Conservation (phyloP, 2,329 filamentous ascomycete genomes). For the Diaporthe helianthi region DNA sequence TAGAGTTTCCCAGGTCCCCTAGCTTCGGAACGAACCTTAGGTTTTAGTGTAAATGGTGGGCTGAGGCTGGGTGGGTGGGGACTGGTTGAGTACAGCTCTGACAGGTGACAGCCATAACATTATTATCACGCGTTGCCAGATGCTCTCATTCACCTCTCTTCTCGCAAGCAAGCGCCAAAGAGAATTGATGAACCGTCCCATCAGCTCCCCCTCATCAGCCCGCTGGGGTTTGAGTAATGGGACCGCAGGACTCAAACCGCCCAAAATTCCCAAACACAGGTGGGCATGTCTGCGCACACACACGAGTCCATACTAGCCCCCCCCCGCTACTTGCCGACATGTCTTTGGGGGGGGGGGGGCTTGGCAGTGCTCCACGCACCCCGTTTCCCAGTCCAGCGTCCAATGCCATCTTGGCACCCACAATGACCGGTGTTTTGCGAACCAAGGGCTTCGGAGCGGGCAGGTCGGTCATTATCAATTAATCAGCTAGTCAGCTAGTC, state of each 20-base stretch:
- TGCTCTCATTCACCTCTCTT: neutral
- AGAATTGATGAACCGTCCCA: no score
- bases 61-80: neutral
- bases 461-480: neutral
- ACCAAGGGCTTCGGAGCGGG: neutral
- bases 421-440: neutral
- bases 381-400: neutral
- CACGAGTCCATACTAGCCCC: neutral
- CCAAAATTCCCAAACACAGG: no score
- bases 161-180: no score
- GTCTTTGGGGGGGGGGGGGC: constrained; percentile 12
- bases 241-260: neutral
- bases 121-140: neutral
- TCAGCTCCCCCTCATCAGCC: no score
- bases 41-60: neutral
- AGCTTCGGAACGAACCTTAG: constrained; percentile 23
- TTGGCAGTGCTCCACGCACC: constrained; percentile 16
- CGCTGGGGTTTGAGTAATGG: constrained; percentile 8
- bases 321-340: constrained; percentile 4
- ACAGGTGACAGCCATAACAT: no score
- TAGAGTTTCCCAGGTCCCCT: constrained; percentile 9
- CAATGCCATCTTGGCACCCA: constrained; percentile 8
- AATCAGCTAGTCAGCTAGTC: neutral
- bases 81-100: neutral
- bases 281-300: neutral